phyloP scores from a whole-genome alignment of 75 land plant genomes.

The Pinus taeda region DNA sequence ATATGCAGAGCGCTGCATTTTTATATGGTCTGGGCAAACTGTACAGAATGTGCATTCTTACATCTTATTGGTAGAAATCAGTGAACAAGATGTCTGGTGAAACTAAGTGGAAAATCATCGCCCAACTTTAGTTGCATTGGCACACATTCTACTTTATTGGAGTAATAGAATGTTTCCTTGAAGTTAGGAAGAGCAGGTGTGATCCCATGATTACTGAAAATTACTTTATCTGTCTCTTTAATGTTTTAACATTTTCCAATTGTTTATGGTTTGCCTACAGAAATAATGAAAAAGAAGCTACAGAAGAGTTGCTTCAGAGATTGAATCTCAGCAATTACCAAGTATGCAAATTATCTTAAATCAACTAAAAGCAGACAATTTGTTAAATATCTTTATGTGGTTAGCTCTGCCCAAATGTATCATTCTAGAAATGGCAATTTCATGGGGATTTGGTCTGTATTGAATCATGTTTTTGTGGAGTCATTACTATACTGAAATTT shows the following conservation, averaged over 20 bases:
- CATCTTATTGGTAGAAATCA: background rate
- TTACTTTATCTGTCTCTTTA: background rate
- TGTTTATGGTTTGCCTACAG: conserved; percentile 28
- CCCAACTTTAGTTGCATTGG: background rate
- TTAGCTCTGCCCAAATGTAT: background rate
- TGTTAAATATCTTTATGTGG: background rate
- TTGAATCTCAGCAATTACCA: conserved; percentile 75
- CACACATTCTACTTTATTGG: background rate
- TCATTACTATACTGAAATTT: background rate
- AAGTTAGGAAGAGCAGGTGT: background rate
- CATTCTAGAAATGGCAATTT: background rate
- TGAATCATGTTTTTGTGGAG: background rate
- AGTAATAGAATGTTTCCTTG: background rate
- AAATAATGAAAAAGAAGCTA: conserved; percentile 51
- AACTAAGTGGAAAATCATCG: background rate
- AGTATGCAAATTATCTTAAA: conserved; percentile 22
- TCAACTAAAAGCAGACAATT: background rate
- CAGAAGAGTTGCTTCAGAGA: conserved; percentile 55
- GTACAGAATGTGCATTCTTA: background rate
- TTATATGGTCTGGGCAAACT: background rate
- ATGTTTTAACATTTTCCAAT: too few relatives aligned
- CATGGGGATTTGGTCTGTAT: conserved; percentile 1
- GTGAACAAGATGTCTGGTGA: background rate
- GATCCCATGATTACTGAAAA: background rate
- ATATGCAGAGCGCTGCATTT: background rate